Percentiles rank a stretch among this genome's conserved stretches.
phyloP scores from a whole-genome alignment of 257 asterid species.

The Petunia secreta region DNA sequence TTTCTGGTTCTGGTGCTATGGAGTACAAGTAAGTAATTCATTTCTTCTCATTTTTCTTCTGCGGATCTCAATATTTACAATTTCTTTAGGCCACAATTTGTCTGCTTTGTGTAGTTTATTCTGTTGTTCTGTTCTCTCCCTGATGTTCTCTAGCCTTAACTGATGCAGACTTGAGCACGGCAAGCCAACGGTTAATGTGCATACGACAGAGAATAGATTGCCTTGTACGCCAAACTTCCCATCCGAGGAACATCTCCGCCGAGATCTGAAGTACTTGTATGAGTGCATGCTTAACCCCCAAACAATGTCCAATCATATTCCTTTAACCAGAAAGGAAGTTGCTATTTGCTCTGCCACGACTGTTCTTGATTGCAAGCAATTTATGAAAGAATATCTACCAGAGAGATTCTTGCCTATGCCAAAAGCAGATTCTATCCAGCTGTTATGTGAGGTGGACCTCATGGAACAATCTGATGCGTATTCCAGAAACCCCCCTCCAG shows the following conservation, averaged over 20 bases:
- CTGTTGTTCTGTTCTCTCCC: not conserved
- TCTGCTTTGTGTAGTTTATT: not conserved
- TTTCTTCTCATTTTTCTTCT: not conserved
- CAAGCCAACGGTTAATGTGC: slow-evolving; percentile 42
- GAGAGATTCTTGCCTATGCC: slow-evolving; percentile 41
- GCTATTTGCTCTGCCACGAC: slow-evolving; percentile 56
- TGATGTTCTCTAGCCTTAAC: slow-evolving; percentile 10
- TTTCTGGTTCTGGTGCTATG: slow-evolving; percentile 73
- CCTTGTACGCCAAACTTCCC: slow-evolving; percentile 42
- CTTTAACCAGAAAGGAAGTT: slow-evolving; percentile 48
- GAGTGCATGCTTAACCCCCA: slow-evolving; percentile 75
- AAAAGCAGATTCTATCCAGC: slow-evolving; percentile 53
- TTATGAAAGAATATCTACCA: slow-evolving; percentile 71
- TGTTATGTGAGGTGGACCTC: slow-evolving; percentile 79
- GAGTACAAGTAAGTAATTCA: slow-evolving; percentile 68
- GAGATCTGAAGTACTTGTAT: slow-evolving; percentile 69
- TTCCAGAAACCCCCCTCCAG: slow-evolving; percentile 71
- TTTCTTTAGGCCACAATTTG: not conserved
- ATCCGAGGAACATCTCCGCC: slow-evolving; percentile 65
- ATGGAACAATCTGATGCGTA: slow-evolving; percentile 55
- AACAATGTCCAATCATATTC: slow-evolving; percentile 50
- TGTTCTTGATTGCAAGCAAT: slow-evolving; percentile 89
- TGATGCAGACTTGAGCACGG: slow-evolving; percentile 78
- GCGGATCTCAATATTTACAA: not conserved
- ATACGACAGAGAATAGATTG: slow-evolving; percentile 26